A percentile compares a stretch with the other conserved stretches of the same genome.
phyloP scores from a whole-genome alignment of 768 basidiomycete species.

The Suillus tomentosus region DNA sequence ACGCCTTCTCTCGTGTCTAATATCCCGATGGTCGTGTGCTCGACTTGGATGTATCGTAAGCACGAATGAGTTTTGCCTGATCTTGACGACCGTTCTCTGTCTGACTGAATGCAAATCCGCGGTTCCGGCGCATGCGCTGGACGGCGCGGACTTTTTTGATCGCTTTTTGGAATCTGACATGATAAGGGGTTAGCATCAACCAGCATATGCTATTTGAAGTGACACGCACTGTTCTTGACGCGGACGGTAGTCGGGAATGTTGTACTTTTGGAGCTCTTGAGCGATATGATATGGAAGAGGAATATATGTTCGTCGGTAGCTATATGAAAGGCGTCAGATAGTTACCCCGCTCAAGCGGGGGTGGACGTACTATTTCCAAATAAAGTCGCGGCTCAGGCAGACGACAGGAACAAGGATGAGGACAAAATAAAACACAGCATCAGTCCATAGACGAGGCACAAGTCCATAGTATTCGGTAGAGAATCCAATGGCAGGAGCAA shows the following conservation, averaged over 20 bases:
- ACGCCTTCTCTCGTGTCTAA: conserved; percentile 33
- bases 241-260: conserved; percentile 94
- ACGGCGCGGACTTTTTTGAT: conserved; percentile 99
- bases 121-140: conserved; percentile 93
- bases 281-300: conserved; percentile 97
- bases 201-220: conserved; percentile 6
- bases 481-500: conserved; percentile 86
- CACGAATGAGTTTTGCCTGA: conserved; percentile 81
- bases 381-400: conserved; percentile 86
- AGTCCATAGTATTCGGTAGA: conserved; percentile 90
- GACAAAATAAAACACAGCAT: conserved; percentile 87
- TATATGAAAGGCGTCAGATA: conserved; percentile 30
- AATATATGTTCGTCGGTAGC: conserved; percentile 87
- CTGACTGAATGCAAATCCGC: conserved; percentile 98
- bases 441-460: conserved; percentile 88
- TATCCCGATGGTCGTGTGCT: conserved; percentile 75
- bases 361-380: conserved; percentile 88
- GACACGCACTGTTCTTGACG: conserved; percentile 89
- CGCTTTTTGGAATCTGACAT: conserved; percentile 89
- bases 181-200: conserved; percentile 14
- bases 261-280: conserved; percentile 99
- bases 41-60: conserved; percentile 85
- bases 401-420: conserved; percentile 82
- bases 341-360: conserved; percentile 7
- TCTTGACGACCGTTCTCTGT: conserved; percentile 90